phyloP scores from a whole-genome alignment of 2,329 filamentous ascomycete genomes.

The Aspergillus sp. region DNA sequence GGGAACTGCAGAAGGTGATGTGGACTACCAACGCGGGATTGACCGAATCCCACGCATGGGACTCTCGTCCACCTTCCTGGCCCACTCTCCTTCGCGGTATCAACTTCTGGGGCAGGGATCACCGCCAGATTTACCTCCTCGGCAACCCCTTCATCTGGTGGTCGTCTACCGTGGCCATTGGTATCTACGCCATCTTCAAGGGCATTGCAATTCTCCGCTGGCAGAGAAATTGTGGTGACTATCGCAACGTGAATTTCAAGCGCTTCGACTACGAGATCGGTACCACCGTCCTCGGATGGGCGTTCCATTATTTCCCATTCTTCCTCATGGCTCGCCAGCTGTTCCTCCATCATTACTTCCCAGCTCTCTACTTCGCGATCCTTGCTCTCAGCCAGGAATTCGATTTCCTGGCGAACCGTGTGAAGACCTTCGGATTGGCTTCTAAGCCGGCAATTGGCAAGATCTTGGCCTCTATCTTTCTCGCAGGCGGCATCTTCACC shows the following conservation, averaged over 20 bases:
- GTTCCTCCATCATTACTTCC: conserved; percentile 98
- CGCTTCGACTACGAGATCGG: conserved; percentile 98
- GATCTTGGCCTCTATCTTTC: conserved; percentile 68
- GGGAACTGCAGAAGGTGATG: conserved; percentile 97
- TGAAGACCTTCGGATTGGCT: conserved; percentile 66
- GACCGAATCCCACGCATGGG: conserved; percentile 96
- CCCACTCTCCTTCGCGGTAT: conserved; percentile 89
- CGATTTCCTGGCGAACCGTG: conserved; percentile 77
- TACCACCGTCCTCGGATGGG: conserved; percentile 87
- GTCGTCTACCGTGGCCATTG: conserved; percentile 75
- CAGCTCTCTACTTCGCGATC: conserved; percentile 91
- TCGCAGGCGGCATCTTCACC: conserved; percentile 69
- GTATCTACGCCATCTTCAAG: conserved; percentile 79
- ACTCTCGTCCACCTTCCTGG: conserved; percentile 92
- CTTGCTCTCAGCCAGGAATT: conserved; percentile 85
- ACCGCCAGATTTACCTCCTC: conserved; percentile 94
- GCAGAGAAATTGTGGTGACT: conserved; percentile 91
- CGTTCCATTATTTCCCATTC: conserved; percentile 98
- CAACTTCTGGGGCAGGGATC: conserved; percentile 97
- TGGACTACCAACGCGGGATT: conserved; percentile 97
- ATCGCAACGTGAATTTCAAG: conserved; percentile 78
- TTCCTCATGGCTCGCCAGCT: conserved; percentile 97
- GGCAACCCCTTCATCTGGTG: conserved; percentile 97
- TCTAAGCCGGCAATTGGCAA: conserved; percentile 73
- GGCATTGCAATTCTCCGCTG: conserved; percentile 82